Evolutionary conservation across 345 rosid genomes (phyloP).

Genomic region (Noccaea caerulescens): DNA sequence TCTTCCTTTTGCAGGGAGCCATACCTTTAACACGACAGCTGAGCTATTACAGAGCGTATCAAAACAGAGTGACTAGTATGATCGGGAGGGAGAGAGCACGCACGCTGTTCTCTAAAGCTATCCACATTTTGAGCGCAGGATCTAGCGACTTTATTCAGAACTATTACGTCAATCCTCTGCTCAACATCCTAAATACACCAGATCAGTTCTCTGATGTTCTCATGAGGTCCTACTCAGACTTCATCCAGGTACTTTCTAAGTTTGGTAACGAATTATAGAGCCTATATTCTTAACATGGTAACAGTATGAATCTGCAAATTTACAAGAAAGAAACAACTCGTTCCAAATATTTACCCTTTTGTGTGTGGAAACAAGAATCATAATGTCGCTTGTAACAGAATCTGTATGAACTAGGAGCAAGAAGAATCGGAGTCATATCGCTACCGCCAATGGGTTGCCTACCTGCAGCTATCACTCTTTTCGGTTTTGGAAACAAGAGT

Average conservation of each 20-base stretch:
- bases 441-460: conserved; percentile 89
- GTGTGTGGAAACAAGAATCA: conserved; percentile 36
- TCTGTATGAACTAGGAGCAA: conserved; percentile 72
- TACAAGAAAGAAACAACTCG: conserved; percentile 21
- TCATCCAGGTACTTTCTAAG: conserved; percentile 67
- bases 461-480: conserved; percentile 87
- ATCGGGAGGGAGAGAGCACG: conserved; percentile 60
- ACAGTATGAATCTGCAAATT: conserved; percentile 24
- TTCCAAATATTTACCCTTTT: conserved; percentile 37
- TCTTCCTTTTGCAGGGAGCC: conserved; percentile 55
- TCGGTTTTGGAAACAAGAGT: conserved; percentile 70
- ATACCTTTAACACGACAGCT: conserved; percentile 75
- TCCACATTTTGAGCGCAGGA: conserved; percentile 88
- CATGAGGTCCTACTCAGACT: conserved; percentile 64
- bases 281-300: conserved; percentile 9
- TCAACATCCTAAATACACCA: conserved; percentile 55
- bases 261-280: conserved; percentile 14
- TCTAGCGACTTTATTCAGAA: conserved; percentile 92
- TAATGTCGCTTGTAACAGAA: conserved; percentile 56
- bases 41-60: conserved; percentile 74
- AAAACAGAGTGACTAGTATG: conserved; percentile 56
- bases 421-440: conserved; percentile 79
- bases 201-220: conserved; percentile 70
- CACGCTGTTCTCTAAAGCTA: conserved; percentile 56
- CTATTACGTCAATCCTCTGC: conserved; percentile 74